phyloP scores from a whole-genome alignment of 108 stramenopile species.

The Fragilariopsis cylindrus region DNA sequence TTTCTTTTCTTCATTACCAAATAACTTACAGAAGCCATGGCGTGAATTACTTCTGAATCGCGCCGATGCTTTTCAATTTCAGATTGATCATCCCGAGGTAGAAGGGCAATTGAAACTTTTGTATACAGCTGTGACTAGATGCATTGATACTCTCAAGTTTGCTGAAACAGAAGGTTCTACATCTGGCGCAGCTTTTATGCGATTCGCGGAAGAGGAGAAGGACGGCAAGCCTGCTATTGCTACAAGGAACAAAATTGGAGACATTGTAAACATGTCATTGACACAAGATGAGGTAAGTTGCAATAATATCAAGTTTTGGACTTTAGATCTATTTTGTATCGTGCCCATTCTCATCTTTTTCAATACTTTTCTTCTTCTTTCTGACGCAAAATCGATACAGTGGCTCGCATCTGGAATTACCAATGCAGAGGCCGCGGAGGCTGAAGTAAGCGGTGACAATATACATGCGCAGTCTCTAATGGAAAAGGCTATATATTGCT shows the following conservation, averaged over 20 bases:
- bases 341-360: background rate
- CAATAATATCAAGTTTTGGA: background rate
- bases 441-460: constrained; percentile 3
- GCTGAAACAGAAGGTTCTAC: constrained; percentile 42
- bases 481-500: constrained; percentile 39
- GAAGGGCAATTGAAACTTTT: constrained; percentile 53
- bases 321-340: background rate
- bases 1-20: constrained; percentile 48
- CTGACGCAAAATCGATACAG: background rate
- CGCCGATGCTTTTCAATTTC: background rate
- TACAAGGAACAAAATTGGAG: constrained; percentile 32
- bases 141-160: constrained; percentile 51
- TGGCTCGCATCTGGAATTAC: constrained; percentile 37
- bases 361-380: background rate
- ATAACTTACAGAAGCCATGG: constrained; percentile 49
- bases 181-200: constrained; percentile 42
- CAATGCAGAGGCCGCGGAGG: constrained; percentile 43
- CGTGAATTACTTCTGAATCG: constrained; percentile 41
- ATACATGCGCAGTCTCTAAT: constrained; percentile 3
- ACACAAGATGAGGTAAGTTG: constrained; percentile 37
- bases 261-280: constrained; percentile 46
- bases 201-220: background rate
- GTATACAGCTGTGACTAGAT: constrained; percentile 58
- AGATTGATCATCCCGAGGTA: constrained; percentile 40
- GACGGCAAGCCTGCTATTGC: constrained; percentile 16